phyloP scores from a whole-genome alignment of 106 monocot genomes.

The Acanthochlamys bracteata region DNA sequence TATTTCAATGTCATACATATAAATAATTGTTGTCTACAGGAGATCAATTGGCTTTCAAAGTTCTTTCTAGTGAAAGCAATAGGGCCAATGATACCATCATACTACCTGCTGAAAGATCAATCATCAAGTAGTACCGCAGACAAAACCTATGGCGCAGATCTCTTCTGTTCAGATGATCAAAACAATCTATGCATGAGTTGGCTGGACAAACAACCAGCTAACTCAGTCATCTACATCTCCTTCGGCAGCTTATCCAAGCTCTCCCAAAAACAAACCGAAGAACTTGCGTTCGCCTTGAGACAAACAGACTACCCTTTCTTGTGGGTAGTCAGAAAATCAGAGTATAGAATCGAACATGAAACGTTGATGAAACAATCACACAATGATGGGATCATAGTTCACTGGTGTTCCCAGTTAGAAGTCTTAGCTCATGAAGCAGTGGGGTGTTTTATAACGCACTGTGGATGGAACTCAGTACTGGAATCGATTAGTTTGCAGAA shows the following conservation, averaged over 20 bases:
- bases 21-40: not conserved
- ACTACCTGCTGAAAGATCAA: not conserved
- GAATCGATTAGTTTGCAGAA: not conserved
- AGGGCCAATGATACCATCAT: slow-evolving; percentile 5
- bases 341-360: not conserved
- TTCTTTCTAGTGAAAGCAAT: not conserved
- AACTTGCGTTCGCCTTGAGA: not conserved
- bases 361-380: not conserved
- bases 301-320: not conserved
- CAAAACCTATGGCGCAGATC: slow-evolving; percentile 6
- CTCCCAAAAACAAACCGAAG: not conserved
- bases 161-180: not conserved
- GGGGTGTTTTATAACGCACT: not conserved
- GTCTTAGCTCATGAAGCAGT: not conserved
- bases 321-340: not conserved
- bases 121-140: not conserved
- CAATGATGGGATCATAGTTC: not conserved
- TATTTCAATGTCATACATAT: not conserved
- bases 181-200: not conserved
- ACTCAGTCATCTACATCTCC: not conserved
- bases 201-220: not conserved
- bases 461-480: not conserved
- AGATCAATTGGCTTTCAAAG: slow-evolving; percentile 4
- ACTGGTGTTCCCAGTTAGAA: slow-evolving; percentile 1
- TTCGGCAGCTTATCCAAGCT: not conserved